Percentiles rank a stretch among this genome's conserved stretches.
These are phyloP conservation scores for Colletotrichum spinosum DNA, from an alignment of 2,329 filamentous ascomycete species.

Conservation along the genomic window DNA sequence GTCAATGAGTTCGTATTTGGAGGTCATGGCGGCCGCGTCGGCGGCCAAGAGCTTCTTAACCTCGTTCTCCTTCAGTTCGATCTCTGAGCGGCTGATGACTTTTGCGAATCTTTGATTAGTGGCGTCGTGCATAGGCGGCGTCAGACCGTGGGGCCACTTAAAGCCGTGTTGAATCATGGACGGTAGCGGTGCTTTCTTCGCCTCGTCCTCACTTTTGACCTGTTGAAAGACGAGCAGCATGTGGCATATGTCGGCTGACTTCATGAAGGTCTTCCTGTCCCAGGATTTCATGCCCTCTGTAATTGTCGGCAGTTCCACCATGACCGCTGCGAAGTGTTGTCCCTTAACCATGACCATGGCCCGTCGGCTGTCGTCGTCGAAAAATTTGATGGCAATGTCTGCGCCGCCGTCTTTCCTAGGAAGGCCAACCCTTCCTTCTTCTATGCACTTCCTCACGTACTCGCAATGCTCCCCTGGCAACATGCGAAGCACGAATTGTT, in stretches of 20 bases:
- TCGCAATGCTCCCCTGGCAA: slow-evolving; percentile 86
- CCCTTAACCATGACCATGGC: slow-evolving; percentile 78
- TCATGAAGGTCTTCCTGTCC: slow-evolving; percentile 89
- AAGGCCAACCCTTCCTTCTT: slow-evolving; percentile 80
- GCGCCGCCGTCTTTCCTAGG: slow-evolving; percentile 74
- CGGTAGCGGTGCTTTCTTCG: slow-evolving; percentile 75
- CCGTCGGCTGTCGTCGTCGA: slow-evolving; percentile 79
- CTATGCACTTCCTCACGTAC: slow-evolving; percentile 80
- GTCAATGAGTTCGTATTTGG: slow-evolving; percentile 74
- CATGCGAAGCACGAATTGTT: slow-evolving; percentile 92
- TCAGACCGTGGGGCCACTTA: slow-evolving; percentile 87
- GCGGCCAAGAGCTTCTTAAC: slow-evolving; percentile 79
- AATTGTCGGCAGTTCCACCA: slow-evolving; percentile 88
- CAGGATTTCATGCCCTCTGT: slow-evolving; percentile 94
- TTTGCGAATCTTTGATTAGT: slow-evolving; percentile 86
- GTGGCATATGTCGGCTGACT: slow-evolving; percentile 88
- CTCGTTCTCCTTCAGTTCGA: slow-evolving; percentile 84
- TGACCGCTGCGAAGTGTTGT: slow-evolving; percentile 78
- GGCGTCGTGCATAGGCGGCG: slow-evolving; percentile 88
- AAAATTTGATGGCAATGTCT: slow-evolving; percentile 84
- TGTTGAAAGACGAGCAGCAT: slow-evolving; percentile 84
- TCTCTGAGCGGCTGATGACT: slow-evolving; percentile 83
- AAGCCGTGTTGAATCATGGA: slow-evolving; percentile 75
- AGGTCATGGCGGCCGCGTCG: slow-evolving; percentile 71
- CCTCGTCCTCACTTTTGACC: slow-evolving; percentile 75